These are phyloP conservation scores for Candida adriatica DNA, from an alignment of 805 yeast genomes.

Conservation along the genomic window DNA sequence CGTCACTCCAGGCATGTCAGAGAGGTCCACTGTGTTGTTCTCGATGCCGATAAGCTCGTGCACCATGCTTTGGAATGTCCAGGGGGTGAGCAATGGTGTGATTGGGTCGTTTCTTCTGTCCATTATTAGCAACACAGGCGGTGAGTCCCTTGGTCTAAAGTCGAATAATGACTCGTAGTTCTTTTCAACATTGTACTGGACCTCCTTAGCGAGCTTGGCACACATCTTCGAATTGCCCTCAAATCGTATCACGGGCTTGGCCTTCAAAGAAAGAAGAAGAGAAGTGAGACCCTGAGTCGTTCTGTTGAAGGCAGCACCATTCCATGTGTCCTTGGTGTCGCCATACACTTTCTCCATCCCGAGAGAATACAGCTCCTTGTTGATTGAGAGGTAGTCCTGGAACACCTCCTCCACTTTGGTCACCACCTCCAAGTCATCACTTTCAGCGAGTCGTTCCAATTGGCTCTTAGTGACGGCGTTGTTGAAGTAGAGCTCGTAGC, in stretches of 20 bases:
- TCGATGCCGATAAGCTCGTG: conserved; percentile 83
- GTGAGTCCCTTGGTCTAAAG: conserved; percentile 52
- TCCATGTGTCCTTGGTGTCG: conserved; percentile 38
- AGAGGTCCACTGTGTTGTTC: conserved; percentile 71
- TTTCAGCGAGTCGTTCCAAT: conserved; percentile 81
- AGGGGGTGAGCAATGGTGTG: conserved; percentile 87
- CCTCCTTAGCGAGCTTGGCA: conserved; percentile 60
- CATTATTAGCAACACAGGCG: conserved; percentile 67
- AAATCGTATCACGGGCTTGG: conserved; percentile 72
- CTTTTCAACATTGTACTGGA: conserved; percentile 48
- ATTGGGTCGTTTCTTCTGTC: conserved; percentile 89
- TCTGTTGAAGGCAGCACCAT: conserved; percentile 34
- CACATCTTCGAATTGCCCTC: conserved; percentile 65
- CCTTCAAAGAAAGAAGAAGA: conserved; percentile 61
- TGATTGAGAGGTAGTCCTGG: conserved; percentile 73
- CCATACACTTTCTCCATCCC: conserved; percentile 26
- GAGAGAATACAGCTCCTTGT: conserved; percentile 55
- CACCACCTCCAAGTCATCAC: conserved; percentile 81
- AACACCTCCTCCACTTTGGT: conserved; percentile 74
- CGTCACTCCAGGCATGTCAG: conserved; percentile 46
- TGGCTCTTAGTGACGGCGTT: conserved; percentile 70
- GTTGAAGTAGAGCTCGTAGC: conserved; percentile 72
- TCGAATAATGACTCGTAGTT: conserved; percentile 60
- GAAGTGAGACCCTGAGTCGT: conserved; percentile 42
- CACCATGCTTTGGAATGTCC: conserved; percentile 98